phyloP scores from a whole-genome alignment of 306 rosid species.

The Herpetospermum pedunculosum region DNA sequence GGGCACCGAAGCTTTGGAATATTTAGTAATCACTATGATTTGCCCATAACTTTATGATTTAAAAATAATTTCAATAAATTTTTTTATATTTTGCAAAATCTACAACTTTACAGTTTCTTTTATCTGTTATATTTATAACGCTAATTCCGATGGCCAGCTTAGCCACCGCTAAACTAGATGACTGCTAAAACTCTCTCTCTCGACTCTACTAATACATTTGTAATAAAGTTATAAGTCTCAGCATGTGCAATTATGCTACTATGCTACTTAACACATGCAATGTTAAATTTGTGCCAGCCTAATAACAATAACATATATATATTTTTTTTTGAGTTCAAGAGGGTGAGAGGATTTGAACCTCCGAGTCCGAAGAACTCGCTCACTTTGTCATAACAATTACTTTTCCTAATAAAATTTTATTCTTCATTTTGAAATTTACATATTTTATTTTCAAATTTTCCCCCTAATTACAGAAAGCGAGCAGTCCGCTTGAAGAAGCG shows the following conservation, averaged over 20 bases:
- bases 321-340: too few species aligned
- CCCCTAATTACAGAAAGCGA: too few species aligned
- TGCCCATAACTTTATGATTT: neutral
- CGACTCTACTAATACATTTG: neutral
- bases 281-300: neutral
- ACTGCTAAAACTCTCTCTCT: neutral
- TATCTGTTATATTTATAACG: neutral
- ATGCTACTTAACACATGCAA: neutral
- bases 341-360: too few species aligned
- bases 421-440: too few species aligned
- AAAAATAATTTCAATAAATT: neutral
- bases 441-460: neutral
- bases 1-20: neutral
- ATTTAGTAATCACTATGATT: neutral
- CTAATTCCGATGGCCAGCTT: neutral
- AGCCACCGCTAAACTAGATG: neutral
- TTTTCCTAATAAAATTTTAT: neutral
- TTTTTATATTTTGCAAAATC: neutral
- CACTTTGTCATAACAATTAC: too few species aligned
- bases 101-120: neutral
- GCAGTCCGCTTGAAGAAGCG: too few species aligned
- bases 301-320: neutral
- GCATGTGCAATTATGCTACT: neutral
- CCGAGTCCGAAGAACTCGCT: too few species aligned
- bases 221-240: neutral